A percentile compares a stretch with the other conserved stretches of the same genome.
phyloP scores from a whole-genome alignment of 441 rosid genomes.

The Adansonia gregorii region DNA sequence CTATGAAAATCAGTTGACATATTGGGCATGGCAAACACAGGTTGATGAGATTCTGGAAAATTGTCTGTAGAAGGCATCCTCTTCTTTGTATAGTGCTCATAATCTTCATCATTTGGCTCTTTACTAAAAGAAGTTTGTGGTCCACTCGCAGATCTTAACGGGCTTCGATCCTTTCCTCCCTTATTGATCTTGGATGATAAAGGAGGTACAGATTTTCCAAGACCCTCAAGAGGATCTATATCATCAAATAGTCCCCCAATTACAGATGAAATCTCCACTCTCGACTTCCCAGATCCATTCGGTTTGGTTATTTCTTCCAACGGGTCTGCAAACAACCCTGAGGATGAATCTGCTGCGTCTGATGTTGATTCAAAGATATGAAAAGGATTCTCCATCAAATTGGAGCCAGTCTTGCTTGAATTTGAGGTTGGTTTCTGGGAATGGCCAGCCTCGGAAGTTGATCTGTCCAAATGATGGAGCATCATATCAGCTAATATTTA shows the following conservation, averaged over 20 bases:
- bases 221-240: slow-evolving; percentile 62
- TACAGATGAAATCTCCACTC: slow-evolving; percentile 48
- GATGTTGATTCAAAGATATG: slow-evolving; percentile 61
- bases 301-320: slow-evolving; percentile 60
- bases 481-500: slow-evolving; percentile 21
- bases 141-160: slow-evolving; percentile 48
- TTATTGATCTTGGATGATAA: slow-evolving; percentile 47
- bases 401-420: slow-evolving; percentile 50
- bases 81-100: slow-evolving; percentile 42
- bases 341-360: slow-evolving; percentile 44
- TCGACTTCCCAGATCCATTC: slow-evolving; percentile 51
- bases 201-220: slow-evolving; percentile 60
- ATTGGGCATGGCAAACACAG: slow-evolving; percentile 51
- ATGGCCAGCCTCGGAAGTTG: slow-evolving; percentile 56
- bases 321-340: slow-evolving; percentile 55
- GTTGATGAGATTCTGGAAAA: slow-evolving; percentile 44
- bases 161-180: slow-evolving; percentile 50
- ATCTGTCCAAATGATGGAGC: slow-evolving; percentile 44
- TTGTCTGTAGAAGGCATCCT: slow-evolving; percentile 42
- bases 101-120: slow-evolving; percentile 53
- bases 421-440: slow-evolving; percentile 46
- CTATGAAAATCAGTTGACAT: slow-evolving; percentile 43
- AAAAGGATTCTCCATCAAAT: slow-evolving; percentile 68
- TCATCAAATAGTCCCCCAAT: slow-evolving; percentile 61
- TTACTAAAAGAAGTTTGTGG: slow-evolving; percentile 42